These are phyloP conservation scores for Botrytis deweyae DNA, from an alignment of 2,329 filamentous ascomycete genomes.

Conservation along the genomic window DNA sequence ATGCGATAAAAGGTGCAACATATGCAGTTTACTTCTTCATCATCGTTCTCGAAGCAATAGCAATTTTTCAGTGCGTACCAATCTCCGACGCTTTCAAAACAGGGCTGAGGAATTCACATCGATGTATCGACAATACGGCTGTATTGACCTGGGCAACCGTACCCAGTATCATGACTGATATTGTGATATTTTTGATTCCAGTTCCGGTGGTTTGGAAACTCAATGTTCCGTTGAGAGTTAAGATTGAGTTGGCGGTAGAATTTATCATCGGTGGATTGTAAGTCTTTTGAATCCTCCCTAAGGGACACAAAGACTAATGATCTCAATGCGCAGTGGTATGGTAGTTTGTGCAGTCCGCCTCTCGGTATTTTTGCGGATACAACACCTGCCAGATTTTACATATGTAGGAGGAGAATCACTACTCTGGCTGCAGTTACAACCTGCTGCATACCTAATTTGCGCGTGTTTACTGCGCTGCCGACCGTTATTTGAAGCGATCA, in stretches of 20 bases:
- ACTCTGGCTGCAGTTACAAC: not conserved
- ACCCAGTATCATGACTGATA: not conserved
- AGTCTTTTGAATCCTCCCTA: no score
- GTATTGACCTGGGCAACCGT: not conserved
- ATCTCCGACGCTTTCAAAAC: not conserved
- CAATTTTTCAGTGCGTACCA: not conserved
- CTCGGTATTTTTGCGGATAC: no score
- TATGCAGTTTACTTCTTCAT: not conserved
- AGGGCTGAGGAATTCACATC: not conserved
- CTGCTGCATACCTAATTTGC: not conserved
- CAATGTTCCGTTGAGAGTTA: not conserved
- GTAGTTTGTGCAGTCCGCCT: no score
- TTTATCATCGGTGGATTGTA: not conserved
- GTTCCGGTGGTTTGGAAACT: not conserved
- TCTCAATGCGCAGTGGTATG: no score
- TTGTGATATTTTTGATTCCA: not conserved
- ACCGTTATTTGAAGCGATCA: not conserved
- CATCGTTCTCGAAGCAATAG: not conserved
- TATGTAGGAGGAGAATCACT: not conserved
- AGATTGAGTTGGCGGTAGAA: not conserved
- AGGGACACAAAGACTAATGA: no score
- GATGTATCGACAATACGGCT: not conserved
- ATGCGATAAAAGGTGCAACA: not conserved
- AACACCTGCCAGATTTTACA: no score
- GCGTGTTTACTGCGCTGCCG: not conserved